Base-by-base conservation (phyloP, 176 grass and related monocot species). In the Oryza glumipatula region DNA sequence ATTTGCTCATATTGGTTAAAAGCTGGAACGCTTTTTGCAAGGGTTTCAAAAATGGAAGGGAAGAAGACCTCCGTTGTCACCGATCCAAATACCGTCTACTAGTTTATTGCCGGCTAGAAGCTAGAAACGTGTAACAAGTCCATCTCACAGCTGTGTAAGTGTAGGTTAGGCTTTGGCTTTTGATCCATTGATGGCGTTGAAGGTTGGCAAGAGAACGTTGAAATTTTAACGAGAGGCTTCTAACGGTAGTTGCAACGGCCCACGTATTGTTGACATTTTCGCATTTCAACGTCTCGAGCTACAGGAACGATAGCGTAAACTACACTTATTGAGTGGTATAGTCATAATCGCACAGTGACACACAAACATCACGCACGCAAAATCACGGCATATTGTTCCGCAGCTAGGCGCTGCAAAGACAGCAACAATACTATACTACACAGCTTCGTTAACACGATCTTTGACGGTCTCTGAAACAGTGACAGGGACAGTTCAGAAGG, bases 191-290 rank as follows among this genome's bases (percentile, higher is more conserved):
- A 51, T 49, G 45, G 16, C 11, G 23, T 74, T 66, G 22, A 65
- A 66, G 26, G 52, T 73, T 35, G 30, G 67, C 54, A 8, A 1
- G 2, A 4, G 6, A 54, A 1, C 28, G 19, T 54, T 80, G 78
- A 51, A 33, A 80, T 51, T 36, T 80, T 68, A 36, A 2, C 16
- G 2, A 51, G 73, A 51, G 49, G 41, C 24, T 66, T 72, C 45
- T 26, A 2, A 16, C 6, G 35, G 60, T 88, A 7, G 68, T 60
- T 54, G 86, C 68, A 69, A 74, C 61, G 14, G 76, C 65, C 47
- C 11, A 21, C 12, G 35, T 9, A 19, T 74, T 54, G 76, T 67
- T 79, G 68, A 41, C 51, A 65, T 71, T 65, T 65, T 65, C 2
- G 0, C 30, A 39, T 70, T 67, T 54, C 32, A 52, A 44, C 78